Evolutionary conservation across 805 yeast species (phyloP).

Genomic region (Cyberlindnera euphorbiiphila): DNA sequence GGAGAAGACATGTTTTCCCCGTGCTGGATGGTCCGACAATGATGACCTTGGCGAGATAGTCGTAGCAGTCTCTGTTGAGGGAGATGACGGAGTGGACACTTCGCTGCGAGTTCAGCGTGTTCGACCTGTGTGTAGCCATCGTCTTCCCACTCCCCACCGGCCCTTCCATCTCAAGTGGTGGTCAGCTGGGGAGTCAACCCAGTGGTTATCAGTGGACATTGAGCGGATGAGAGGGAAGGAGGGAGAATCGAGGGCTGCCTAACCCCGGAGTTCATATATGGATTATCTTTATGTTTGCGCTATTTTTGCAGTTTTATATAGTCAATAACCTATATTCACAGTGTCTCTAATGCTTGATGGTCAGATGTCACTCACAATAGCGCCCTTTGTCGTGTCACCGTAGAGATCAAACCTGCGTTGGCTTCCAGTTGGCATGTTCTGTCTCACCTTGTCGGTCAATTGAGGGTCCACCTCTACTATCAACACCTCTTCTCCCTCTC

Average conservation of each 20-base stretch:
- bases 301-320: not conserved
- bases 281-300: too few relatives aligned
- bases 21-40: conserved; percentile 41
- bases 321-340: not conserved
- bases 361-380: conserved; percentile 19
- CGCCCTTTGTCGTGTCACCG: conserved; percentile 32
- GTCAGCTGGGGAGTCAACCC: too few relatives aligned
- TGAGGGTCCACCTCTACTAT: conserved; percentile 65
- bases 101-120: conserved; percentile 5
- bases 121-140: not conserved
- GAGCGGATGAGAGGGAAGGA: too few relatives aligned
- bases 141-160: too few relatives aligned
- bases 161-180: too few relatives aligned
- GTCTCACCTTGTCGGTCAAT: conserved; percentile 49
- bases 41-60: conserved; percentile 37
- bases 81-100: conserved; percentile 6
- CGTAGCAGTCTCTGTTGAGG: conserved; percentile 24
- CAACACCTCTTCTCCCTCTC: conserved; percentile 66
- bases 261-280: too few relatives aligned
- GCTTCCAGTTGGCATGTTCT: conserved; percentile 57
- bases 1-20: conserved; percentile 42
- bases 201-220: too few relatives aligned
- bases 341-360: not conserved
- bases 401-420: conserved; percentile 66
- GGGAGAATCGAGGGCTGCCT: not conserved